phyloP scores from a whole-genome alignment of 345 rosid genomes.

The Turritis glabra region DNA sequence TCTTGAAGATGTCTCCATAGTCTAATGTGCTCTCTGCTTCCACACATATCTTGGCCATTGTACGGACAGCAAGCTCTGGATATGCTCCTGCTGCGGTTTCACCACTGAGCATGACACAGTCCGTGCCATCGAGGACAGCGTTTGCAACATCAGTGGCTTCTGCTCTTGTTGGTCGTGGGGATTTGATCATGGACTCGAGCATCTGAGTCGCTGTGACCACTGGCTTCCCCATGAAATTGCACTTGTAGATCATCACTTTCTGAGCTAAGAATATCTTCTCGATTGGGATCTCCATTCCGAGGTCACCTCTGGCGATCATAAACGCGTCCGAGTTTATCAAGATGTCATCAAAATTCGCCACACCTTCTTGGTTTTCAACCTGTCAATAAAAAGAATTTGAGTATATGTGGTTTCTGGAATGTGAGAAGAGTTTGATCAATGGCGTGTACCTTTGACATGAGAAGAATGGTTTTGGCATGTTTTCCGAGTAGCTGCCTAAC shows the following conservation, averaged over 20 bases:
- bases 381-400: conserved; percentile 23
- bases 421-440: neutral
- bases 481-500: conserved; percentile 72
- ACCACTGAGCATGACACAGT: conserved; percentile 98
- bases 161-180: conserved; percentile 94
- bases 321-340: conserved; percentile 68
- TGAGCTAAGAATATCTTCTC: conserved; percentile 83
- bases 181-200: conserved; percentile 98
- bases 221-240: conserved; percentile 72
- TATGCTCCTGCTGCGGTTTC: conserved; percentile 98
- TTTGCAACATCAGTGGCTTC: conserved; percentile 99
- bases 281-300: conserved; percentile 81
- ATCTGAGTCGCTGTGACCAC: conserved; percentile 84
- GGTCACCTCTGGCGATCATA: conserved; percentile 89
- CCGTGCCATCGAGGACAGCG: conserved; percentile 89
- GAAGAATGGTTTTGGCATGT: conserved; percentile 56
- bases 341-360: conserved; percentile 72
- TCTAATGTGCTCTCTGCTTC: conserved; percentile 93
- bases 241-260: conserved; percentile 77
- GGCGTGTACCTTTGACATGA: conserved; percentile 64
- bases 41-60: conserved; percentile 89
- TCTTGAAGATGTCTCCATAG: conserved; percentile 78
- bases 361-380: conserved; percentile 91
- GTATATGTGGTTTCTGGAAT: no score
- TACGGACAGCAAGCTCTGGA: conserved; percentile 84